Evolutionary conservation across 2,329 filamentous ascomycete genomes (phyloP).

Genomic region (Drechslera avenae): DNA sequence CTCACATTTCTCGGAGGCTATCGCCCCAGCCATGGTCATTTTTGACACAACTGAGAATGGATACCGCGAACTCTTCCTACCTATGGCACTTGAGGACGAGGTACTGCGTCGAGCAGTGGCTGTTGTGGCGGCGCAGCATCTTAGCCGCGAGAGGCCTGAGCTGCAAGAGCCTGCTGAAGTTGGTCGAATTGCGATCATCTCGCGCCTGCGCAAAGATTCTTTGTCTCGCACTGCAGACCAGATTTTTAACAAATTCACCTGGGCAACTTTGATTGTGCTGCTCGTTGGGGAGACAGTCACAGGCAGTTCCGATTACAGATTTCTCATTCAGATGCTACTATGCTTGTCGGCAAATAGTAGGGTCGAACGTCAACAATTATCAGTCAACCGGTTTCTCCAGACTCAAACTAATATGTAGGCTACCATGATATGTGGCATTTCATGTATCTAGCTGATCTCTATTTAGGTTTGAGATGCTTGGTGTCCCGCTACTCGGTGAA

Average conservation of each 20-base stretch:
- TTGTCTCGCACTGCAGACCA: slow-evolving; percentile 29
- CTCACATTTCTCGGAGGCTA: slow-evolving; percentile 45
- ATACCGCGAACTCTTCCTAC: slow-evolving; percentile 49
- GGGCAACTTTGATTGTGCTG: slow-evolving; percentile 48
- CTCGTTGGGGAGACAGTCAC: slow-evolving; percentile 52
- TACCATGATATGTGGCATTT: neutral
- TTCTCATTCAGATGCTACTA: slow-evolving; percentile 47
- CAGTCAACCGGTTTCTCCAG: slow-evolving; percentile 3
- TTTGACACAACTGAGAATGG: slow-evolving; percentile 47
- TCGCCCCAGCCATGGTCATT: slow-evolving; percentile 51
- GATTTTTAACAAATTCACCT: slow-evolving; percentile 48
- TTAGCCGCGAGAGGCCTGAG: slow-evolving; percentile 40
- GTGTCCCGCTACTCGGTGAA: slow-evolving; percentile 23
- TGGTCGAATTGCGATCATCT: slow-evolving; percentile 46
- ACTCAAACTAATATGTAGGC: slow-evolving; percentile 12
- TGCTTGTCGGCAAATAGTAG: slow-evolving; percentile 27
- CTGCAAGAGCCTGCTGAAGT: slow-evolving; percentile 42
- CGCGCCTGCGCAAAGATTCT: slow-evolving; percentile 43
- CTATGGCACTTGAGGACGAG: slow-evolving; percentile 48
- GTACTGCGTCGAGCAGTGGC: slow-evolving; percentile 47
- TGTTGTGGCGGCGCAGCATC: slow-evolving; percentile 50
- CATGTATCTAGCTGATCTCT: neutral
- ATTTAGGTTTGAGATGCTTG: neutral
- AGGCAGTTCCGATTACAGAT: slow-evolving; percentile 47
- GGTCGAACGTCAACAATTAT: neutral